phyloP scores from a whole-genome alignment of 1,139 yeast species.

The Saccharomyces pastorianus region DNA sequence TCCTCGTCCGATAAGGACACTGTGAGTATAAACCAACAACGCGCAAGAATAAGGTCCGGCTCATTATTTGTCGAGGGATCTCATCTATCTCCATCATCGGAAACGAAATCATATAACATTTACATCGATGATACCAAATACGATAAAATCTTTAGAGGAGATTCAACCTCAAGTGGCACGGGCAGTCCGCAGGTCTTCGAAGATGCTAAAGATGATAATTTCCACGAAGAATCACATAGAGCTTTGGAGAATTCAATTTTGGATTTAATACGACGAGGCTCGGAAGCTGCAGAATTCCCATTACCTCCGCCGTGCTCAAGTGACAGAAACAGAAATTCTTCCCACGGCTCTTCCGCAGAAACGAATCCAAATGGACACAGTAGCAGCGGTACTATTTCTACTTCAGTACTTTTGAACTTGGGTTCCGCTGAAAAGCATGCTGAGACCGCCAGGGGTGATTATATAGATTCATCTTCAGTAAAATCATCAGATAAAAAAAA shows the following conservation, averaged over 20 bases:
- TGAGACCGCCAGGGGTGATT: background rate
- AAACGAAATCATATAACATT: background rate
- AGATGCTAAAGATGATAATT: background rate
- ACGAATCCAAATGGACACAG: background rate
- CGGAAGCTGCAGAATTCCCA: background rate
- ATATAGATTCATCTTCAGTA: background rate
- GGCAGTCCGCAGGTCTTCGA: background rate
- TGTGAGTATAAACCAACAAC: background rate
- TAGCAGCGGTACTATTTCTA: conserved; percentile 10
- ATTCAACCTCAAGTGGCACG: background rate
- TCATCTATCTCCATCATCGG: background rate
- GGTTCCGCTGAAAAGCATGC: background rate
- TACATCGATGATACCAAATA: background rate
- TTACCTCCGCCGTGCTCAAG: background rate
- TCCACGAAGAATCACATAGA: background rate
- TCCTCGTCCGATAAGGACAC: background rate
- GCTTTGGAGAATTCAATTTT: background rate
- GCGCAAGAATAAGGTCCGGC: background rate
- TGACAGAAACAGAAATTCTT: background rate
- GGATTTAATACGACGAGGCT: background rate
- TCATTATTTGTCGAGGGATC: conserved; percentile 1
- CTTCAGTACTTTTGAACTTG: conserved; percentile 6
- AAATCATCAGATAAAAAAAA: background rate
- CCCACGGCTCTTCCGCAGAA: background rate
- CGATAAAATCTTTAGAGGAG: background rate